Evolutionary conservation across 179 eudicot species (phyloP), one percentile per base, ranked within the genome.

Genomic region (Spinacia oleracea): DNA sequence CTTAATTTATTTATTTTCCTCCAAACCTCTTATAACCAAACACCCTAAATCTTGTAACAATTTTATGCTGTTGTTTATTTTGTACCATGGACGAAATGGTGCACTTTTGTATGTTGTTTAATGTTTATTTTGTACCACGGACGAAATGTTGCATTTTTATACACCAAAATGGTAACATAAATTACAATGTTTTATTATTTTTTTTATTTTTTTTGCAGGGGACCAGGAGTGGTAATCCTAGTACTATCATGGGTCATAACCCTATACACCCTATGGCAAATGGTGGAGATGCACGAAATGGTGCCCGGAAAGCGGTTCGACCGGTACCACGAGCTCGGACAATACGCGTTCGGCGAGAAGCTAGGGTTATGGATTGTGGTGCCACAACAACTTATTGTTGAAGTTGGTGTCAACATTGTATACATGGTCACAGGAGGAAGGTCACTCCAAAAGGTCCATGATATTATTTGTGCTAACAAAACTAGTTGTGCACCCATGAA

Each of bases 241-340:
- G 80, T 85, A 40, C 34, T 85, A 59, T 85, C 88, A 64, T 85
- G 88, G 88, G 34, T 85, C 25, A 83, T 85, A 48, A 85, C 88
- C 8, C 75, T 85, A n/a, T 85, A 85, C 88, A 85, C 88, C 4
- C 68, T 85, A 43, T 85, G 88, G 88, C 88, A 85, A 25, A 85
- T 85, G 88, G 88, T 85, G 70, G 88, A 85, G 70, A 85, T 85
- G 88, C 88, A 85, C 43, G 88, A 85, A 60, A 85, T 83, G 83
- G 88, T 85, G 29, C 88, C 88, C 0, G 88, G 88, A 34, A 85
- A 81, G 73, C 78, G 88, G 15, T 85, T 85, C 21, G 88, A 85
- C n/a, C 58, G 88, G 72, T 85, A 85, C 75, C 88, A 85, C 18
- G 88, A 85, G 82, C 82, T 85, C 0, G 88, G 88, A 16, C 88